Conservation (phyloP, 352 stramenopile species). For the Globisporangium acanthophoron region DNA sequence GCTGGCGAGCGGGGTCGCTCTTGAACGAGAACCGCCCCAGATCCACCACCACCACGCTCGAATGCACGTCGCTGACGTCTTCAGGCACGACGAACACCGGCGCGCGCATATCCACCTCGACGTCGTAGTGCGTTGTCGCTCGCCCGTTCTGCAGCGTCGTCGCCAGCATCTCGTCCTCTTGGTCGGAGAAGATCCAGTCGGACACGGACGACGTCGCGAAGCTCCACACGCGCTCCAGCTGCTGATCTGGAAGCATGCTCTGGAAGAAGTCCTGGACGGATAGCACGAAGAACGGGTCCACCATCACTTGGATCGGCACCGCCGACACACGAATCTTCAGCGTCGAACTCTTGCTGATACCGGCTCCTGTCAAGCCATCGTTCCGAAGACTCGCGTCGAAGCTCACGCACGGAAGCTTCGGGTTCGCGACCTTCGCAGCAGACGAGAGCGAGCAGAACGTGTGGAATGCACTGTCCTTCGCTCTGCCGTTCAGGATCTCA, state of each 20-base stretch:
- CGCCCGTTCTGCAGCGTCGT: conserved; percentile 20
- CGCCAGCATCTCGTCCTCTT: conserved; percentile 31
- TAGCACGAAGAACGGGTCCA: conserved; percentile 66
- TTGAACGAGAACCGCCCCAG: conserved; percentile 60
- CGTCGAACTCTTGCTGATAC: neutral
- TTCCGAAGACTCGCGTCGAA: conserved; percentile 30
- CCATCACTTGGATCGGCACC: conserved; percentile 61
- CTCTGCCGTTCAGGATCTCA: conserved; percentile 49
- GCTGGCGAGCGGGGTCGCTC: conserved; percentile 25
- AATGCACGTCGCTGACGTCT: conserved; percentile 25
- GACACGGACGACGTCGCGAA: conserved; percentile 79
- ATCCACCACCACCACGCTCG: conserved; percentile 59
- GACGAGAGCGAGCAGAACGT: conserved; percentile 58
- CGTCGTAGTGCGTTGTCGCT: conserved; percentile 38
- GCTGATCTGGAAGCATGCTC: conserved; percentile 54
- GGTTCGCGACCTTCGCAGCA: conserved; percentile 14
- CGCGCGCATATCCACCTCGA: conserved; percentile 67
- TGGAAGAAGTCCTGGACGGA: conserved; percentile 68
- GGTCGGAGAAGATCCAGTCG: conserved; percentile 73
- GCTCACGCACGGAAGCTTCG: conserved; percentile 34
- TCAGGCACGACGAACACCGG: conserved; percentile 69
- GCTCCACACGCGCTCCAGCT: conserved; percentile 73
- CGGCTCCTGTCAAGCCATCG: conserved; percentile 1
- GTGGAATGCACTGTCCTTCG: conserved; percentile 36
- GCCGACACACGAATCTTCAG: conserved; percentile 44